A percentile compares a stretch with the other conserved stretches of the same genome.
Evolutionary conservation across 2,329 filamentous ascomycete species (phyloP).

Genomic region (Rutstroemia sp.): DNA sequence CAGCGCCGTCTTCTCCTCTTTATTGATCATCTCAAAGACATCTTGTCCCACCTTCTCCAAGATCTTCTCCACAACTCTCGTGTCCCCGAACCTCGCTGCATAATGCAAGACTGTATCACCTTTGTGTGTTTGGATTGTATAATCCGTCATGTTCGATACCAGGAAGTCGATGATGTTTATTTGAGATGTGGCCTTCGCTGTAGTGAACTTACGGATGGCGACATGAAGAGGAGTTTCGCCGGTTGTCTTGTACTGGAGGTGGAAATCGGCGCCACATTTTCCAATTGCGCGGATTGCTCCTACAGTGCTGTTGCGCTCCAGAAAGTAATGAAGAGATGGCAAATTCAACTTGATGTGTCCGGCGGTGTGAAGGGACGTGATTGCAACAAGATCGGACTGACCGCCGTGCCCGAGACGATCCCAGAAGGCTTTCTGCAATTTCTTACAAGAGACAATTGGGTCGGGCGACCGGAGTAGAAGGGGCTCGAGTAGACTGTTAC

Average conservation of each 20-base stretch:
- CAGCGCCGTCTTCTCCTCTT: neutral
- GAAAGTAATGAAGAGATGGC: neutral
- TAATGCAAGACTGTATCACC: neutral
- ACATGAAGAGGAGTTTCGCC: slow-evolving; percentile 1
- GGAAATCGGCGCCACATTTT: neutral
- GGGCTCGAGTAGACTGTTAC: neutral
- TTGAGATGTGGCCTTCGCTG: neutral
- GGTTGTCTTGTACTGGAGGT: neutral
- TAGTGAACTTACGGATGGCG: neutral
- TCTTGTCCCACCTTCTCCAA: neutral
- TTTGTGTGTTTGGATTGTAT: neutral
- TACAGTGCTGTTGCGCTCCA: neutral
- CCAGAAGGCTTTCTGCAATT: neutral
- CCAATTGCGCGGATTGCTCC: neutral
- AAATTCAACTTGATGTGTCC: too few relatives aligned
- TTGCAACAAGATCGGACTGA: neutral
- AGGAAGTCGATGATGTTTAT: neutral
- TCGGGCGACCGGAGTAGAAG: neutral
- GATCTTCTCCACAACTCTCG: neutral
- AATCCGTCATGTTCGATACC: neutral
- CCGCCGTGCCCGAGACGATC: neutral
- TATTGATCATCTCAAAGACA: neutral
- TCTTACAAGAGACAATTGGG: neutral
- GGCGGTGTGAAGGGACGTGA: neutral
- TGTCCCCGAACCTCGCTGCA: neutral